These are phyloP conservation scores for Houttuynia cordata DNA, from an alignment of 164 flowering plant genomes.

Conservation along the genomic window DNA sequence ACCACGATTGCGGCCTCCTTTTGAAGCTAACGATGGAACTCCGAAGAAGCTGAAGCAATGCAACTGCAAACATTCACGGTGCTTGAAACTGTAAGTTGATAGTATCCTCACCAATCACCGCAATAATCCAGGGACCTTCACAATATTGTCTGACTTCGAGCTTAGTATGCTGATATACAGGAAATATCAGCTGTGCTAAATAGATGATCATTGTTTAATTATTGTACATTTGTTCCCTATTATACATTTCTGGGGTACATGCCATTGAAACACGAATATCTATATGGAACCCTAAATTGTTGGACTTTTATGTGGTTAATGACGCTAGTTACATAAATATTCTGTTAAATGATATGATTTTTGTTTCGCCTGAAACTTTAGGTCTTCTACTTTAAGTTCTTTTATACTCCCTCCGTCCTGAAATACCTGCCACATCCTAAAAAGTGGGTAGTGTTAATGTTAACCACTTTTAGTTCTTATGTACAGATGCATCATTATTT, in stretches of 20 bases:
- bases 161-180: neutral
- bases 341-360: no score
- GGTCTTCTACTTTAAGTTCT: no score
- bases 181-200: neutral
- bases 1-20: constrained; percentile 31
- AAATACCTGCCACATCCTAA: no score
- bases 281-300: no score
- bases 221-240: neutral
- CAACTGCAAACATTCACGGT: constrained; percentile 84
- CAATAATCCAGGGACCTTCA: neutral
- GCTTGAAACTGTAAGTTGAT: constrained; percentile 81
- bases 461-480: no score
- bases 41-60: constrained; percentile 91
- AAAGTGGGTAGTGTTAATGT: no score
- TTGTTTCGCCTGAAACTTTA: no score
- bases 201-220: neutral
- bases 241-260: neutral
- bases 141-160: neutral
- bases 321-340: no score
- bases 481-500: no score
- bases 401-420: no score
- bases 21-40: constrained; percentile 67
- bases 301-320: no score
- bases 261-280: neutral
- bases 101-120: neutral